phyloP scores from a whole-genome alignment of 768 basidiomycete genomes.

The Podaxis rugospora region DNA sequence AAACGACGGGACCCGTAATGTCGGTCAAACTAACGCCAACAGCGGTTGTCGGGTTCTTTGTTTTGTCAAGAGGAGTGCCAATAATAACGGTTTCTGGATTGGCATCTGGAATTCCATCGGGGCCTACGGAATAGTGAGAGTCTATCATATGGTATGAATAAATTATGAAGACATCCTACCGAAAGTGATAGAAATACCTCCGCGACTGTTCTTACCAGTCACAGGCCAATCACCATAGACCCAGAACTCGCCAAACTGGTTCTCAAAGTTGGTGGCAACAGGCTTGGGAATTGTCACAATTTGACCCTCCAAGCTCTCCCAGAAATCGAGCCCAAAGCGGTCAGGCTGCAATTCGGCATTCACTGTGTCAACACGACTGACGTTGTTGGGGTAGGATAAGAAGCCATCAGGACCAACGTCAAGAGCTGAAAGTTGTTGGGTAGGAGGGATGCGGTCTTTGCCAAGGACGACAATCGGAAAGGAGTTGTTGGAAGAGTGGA shows the following conservation, averaged over 20 bases:
- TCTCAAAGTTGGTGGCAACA: slow-evolving; percentile 43
- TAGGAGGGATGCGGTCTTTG: slow-evolving; percentile 48
- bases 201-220: slow-evolving; percentile 50
- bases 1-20: slow-evolving; percentile 52
- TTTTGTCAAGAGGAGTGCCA: slow-evolving; percentile 49
- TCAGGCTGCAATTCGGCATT: slow-evolving; percentile 47
- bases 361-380: slow-evolving; percentile 36
- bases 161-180: slow-evolving; percentile 23
- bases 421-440: slow-evolving; percentile 39
- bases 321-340: slow-evolving; percentile 57
- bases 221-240: slow-evolving; percentile 53
- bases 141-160: neutral
- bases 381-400: slow-evolving; percentile 52
- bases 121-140: slow-evolving; percentile 26
- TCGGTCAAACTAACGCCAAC: slow-evolving; percentile 44
- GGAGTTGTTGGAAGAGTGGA: slow-evolving; percentile 41
- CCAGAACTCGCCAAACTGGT: slow-evolving; percentile 55
- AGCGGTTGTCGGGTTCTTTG: slow-evolving; percentile 42
- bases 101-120: slow-evolving; percentile 46
- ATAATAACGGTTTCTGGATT: slow-evolving; percentile 57
- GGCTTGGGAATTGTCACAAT: slow-evolving; percentile 50
- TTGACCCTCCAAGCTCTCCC: slow-evolving; percentile 58
- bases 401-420: slow-evolving; percentile 52
- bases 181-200: slow-evolving; percentile 48
- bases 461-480: slow-evolving; percentile 49